Conservation (phyloP, 2,329 filamentous ascomycete genomes). For the Amesomyces nigricolor region DNA sequence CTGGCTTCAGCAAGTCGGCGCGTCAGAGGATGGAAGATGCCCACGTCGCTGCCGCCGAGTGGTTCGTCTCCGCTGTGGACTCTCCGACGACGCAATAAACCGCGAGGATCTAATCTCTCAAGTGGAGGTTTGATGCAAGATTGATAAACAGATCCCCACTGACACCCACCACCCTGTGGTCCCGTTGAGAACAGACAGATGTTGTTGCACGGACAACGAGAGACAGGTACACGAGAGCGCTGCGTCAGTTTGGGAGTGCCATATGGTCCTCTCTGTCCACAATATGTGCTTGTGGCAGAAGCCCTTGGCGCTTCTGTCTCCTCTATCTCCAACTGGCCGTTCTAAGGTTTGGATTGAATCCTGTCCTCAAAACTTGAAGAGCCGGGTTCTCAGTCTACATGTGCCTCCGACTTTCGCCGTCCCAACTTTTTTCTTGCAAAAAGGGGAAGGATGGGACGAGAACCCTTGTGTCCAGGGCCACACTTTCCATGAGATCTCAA, state of each 20-base stretch:
- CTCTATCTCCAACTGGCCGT: not conserved
- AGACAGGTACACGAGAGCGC: too few species aligned
- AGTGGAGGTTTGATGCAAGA: constrained; percentile 15
- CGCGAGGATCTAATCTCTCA: constrained; percentile 18
- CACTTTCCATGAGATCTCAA: too few species aligned
- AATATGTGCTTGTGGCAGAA: too few species aligned
- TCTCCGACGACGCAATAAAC: not conserved
- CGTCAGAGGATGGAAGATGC: not conserved
- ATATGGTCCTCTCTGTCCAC: too few species aligned
- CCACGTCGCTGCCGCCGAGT: constrained; percentile 9
- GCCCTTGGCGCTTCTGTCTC: not conserved
- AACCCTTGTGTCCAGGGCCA: not conserved
- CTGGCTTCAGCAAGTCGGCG: not conserved
- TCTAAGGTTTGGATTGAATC: not conserved
- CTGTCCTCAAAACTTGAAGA: not conserved
- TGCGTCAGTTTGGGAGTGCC: too few species aligned
- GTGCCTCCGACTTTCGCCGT: not conserved
- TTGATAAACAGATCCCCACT: constrained; percentile 19
- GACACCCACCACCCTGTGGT: not conserved
- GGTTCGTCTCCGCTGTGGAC: constrained; percentile 8
- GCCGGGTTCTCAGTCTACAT: not conserved
- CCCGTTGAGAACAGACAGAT: not conserved
- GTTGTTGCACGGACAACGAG: not conserved
- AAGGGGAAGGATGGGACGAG: not conserved
- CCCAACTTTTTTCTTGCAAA: not conserved